Conservation (phyloP, 73 alveolate genomes). For the Paramecium sexaurelia region DNA sequence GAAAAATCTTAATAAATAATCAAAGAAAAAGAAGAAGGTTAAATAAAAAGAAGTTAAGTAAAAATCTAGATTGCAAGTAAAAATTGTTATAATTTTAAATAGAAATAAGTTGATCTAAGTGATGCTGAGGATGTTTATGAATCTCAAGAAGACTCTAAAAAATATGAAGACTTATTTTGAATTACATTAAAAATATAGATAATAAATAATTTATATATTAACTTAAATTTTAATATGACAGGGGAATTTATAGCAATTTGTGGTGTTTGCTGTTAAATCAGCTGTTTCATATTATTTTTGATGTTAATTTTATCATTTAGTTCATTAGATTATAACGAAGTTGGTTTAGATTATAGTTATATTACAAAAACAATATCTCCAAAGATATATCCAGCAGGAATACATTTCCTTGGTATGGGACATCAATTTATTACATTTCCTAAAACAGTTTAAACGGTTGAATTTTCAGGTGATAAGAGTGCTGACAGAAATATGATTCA, state of each 20-base stretch:
- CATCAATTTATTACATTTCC: slow-evolving; percentile 95
- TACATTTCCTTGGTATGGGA: slow-evolving; percentile 94
- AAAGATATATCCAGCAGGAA: slow-evolving; percentile 85
- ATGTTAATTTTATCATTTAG: slow-evolving; percentile 77
- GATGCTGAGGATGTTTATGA: background rate
- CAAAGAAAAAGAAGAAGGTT: background rate
- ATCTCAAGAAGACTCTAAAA: background rate
- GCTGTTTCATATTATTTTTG: slow-evolving; percentile 10
- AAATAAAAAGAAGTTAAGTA: background rate
- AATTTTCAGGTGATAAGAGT: slow-evolving; percentile 81
- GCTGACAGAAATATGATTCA: slow-evolving; percentile 88
- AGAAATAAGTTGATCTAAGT: slow-evolving; percentile 27
- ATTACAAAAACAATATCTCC: slow-evolving; percentile 89
- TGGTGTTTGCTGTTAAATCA: slow-evolving; percentile 62
- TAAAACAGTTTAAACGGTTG: slow-evolving; percentile 92
- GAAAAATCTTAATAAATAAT: background rate
- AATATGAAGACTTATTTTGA: slow-evolving; percentile 30
- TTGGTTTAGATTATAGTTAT: slow-evolving; percentile 94
- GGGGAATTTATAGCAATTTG: slow-evolving; percentile 15
- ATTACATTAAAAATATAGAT: background rate
- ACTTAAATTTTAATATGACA: slow-evolving; percentile 18
- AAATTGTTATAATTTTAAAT: background rate
- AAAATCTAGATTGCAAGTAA: slow-evolving; percentile 30
- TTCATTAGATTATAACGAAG: slow-evolving; percentile 91
- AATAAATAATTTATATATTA: background rate